Evolutionary conservation across 805 yeast genomes (phyloP), one percentile per base, ranked within the genome.

Genomic region (Sugiyamaella lignohabitans): DNA sequence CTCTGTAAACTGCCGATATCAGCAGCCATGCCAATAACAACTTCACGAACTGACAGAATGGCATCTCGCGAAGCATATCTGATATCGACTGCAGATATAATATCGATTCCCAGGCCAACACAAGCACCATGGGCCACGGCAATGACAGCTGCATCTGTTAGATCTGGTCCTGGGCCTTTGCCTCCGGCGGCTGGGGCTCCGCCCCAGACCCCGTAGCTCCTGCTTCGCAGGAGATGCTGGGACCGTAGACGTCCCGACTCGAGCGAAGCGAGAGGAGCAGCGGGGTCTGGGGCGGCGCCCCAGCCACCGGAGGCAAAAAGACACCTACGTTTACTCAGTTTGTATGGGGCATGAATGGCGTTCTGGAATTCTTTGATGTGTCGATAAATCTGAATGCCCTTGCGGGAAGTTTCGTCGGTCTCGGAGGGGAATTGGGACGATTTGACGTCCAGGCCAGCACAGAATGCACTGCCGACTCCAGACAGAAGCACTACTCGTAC

Each of bases 1-100:
- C 91, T 70, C 63, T 84, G 89, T 48, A 84, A 67, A 1, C 85
- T 73, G 3, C 94, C 94, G 57, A 84, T 82, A 60, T 85, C 93
- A 1, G 93, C 88, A 34, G 85, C 75, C 59, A 85, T 71, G 2
- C 91, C 93, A 45, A 84, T 70, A 51, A 79, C 76, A 50, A 84
- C 78, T 64, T 84, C 94, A 47, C 82, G 75, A 47, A 85, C 75
- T 37, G 83, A 72, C 53, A 82, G 70, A 35, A 59, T 64, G 11
- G 76, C 72, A 52, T 75, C 82, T 24, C 65, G 64, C 2, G 79
- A 65, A 8, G 79, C 78, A 10, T 80, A 61, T 43, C 89, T 72
- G 20, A 84, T 75, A 14, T 79, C 71, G 23, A 74, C 71, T 0
- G 84, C 75, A 11, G 81, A 64, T 5, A 82, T 65, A 38, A 84